Evolutionary conservation across 23 red algal genomes (phyloP).

Genomic region (Cyanidioschyzon merolae): DNA sequence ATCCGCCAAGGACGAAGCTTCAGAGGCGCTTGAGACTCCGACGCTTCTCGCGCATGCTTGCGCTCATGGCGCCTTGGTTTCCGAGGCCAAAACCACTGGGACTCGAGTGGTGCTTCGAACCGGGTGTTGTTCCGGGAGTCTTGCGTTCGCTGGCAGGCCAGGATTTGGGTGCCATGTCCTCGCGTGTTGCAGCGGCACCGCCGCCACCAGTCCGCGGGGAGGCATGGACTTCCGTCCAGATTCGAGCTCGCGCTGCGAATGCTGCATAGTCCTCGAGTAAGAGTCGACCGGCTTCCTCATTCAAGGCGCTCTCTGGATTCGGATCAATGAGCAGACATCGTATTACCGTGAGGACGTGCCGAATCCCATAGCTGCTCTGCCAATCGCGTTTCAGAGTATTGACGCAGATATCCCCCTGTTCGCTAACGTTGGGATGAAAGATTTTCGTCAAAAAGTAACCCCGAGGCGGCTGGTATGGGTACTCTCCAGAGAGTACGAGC

Average conservation of each 20-base stretch:
- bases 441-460: slow-evolving; percentile 42
- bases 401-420: slow-evolving; percentile 40
- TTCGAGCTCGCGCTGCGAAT: slow-evolving; percentile 25
- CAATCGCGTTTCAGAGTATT: slow-evolving; percentile 45
- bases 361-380: slow-evolving; percentile 17
- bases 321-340: slow-evolving; percentile 47
- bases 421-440: slow-evolving; percentile 43
- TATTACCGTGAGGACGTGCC: slow-evolving; percentile 27
- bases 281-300: slow-evolving; percentile 39
- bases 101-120: not conserved
- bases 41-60: slow-evolving; percentile 6
- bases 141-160: not conserved
- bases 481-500: slow-evolving; percentile 17
- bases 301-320: slow-evolving; percentile 34
- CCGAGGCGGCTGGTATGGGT: slow-evolving; percentile 16
- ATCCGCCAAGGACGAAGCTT: too few relatives aligned
- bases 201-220: not conserved
- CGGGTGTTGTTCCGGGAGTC: not conserved
- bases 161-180: not conserved
- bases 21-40: slow-evolving; percentile 9
- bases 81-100: not conserved
- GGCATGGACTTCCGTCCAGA: slow-evolving; percentile 39
- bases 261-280: slow-evolving; percentile 31
- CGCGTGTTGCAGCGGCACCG: not conserved
- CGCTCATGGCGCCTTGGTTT: not conserved